These are phyloP conservation scores for Ambrosiella beaveri DNA, from an alignment of 2,329 filamentous ascomycete species.

Conservation along the genomic window DNA sequence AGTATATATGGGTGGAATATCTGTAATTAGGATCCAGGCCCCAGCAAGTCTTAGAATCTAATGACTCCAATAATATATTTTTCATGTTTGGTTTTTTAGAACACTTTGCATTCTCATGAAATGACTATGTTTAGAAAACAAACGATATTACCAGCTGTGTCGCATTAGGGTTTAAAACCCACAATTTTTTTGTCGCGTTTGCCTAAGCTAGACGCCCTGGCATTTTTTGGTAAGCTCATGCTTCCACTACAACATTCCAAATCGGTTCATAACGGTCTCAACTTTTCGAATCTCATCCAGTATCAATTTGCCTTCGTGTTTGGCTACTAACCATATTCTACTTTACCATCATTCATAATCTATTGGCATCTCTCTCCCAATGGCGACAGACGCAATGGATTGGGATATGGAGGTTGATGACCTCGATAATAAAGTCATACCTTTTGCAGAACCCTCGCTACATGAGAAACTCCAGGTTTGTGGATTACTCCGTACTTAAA, in stretches of 20 bases:
- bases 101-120: no score
- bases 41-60: neutral
- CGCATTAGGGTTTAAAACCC: no score
- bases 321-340: neutral
- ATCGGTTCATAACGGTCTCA: no score
- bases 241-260: no score
- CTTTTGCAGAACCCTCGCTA: neutral
- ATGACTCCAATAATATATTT: neutral
- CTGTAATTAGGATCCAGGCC: neutral
- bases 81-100: neutral
- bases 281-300: no score
- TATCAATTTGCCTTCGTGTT: neutral
- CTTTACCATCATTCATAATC: neutral
- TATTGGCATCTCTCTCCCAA: neutral
- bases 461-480: neutral
- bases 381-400: constrained; percentile 35
- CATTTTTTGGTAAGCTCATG: no score
- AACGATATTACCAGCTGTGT: no score
- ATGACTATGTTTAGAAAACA: no score
- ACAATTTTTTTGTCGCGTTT: no score
- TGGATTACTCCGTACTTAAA: neutral
- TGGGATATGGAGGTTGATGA: constrained; percentile 57
- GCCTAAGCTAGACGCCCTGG: no score
- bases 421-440: constrained; percentile 23
- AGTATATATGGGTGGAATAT: neutral